Percentiles rank a stretch among this genome's conserved stretches.
Evolutionary conservation across 1,284 basidiomycete genomes (phyloP).

Genomic region (Phellinidium pouzarii): DNA sequence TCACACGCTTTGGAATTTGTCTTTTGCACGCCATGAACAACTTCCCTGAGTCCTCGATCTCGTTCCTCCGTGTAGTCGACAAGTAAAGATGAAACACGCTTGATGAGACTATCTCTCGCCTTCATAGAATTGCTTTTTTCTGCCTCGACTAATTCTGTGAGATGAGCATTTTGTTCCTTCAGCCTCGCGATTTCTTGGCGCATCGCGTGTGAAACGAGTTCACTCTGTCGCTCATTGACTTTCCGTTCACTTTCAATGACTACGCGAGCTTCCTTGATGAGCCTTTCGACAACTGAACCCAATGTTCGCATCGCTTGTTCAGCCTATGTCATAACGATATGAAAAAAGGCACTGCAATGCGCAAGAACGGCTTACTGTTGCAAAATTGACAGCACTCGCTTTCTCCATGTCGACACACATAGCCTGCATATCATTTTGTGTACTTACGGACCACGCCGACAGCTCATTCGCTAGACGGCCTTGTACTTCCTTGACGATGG

Average conservation of each 20-base stretch:
- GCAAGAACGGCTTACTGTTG: constrained; percentile 30
- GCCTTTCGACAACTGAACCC: constrained; percentile 49
- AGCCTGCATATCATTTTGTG: constrained; percentile 42
- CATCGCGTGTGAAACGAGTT: constrained; percentile 44
- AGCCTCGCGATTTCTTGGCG: constrained; percentile 60
- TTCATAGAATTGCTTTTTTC: constrained; percentile 62
- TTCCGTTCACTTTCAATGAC: constrained; percentile 53
- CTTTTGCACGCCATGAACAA: constrained; percentile 47
- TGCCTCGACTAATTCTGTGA: constrained; percentile 55
- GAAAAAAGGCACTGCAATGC: constrained; percentile 5
- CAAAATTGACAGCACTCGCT: constrained; percentile 32
- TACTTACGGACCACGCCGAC: constrained; percentile 44
- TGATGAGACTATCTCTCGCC: constrained; percentile 65
- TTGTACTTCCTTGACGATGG: constrained; percentile 49
- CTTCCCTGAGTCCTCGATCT: constrained; percentile 60
- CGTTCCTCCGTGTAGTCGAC: constrained; percentile 64
- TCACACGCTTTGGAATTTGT: constrained; percentile 52
- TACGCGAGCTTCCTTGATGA: constrained; percentile 51
- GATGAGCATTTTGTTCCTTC: constrained; percentile 64
- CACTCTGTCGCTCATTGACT: constrained; percentile 43
- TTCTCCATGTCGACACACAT: constrained; percentile 42
- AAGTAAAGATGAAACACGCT: constrained; percentile 65
- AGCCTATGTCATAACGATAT: constrained; percentile 32
- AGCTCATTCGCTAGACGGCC: constrained; percentile 48
- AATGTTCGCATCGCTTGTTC: constrained; percentile 48